These are phyloP conservation scores for Colletotrichum neosansevieriae DNA, from an alignment of 2,329 filamentous ascomycete species.

Conservation along the genomic window DNA sequence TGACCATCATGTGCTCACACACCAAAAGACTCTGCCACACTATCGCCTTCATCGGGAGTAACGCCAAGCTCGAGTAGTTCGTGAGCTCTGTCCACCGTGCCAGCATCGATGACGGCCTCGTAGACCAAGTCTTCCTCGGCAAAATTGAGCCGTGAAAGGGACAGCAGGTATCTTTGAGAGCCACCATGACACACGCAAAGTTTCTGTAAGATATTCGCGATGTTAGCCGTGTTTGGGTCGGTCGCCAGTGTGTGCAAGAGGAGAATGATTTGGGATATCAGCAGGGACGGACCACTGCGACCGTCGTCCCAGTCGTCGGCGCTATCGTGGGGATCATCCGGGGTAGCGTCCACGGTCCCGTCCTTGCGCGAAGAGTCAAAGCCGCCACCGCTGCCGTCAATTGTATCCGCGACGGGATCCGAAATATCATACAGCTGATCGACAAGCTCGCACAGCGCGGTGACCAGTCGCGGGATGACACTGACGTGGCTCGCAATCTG, in stretches of 20 bases:
- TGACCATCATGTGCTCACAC: constrained; percentile 42
- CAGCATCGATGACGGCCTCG: constrained; percentile 80
- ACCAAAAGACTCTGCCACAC: constrained; percentile 56
- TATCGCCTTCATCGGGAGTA: constrained; percentile 76
- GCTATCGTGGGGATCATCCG: constrained; percentile 19
- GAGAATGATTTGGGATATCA: constrained; percentile 62
- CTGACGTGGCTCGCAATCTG: constrained; percentile 77
- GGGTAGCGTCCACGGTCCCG: constrained; percentile 32
- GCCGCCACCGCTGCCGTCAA: constrained; percentile 15
- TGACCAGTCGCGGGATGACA: constrained; percentile 80
- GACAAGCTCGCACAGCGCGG: constrained; percentile 72
- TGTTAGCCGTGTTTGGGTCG: constrained; percentile 57
- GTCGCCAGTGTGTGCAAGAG: constrained; percentile 67
- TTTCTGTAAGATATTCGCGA: constrained; percentile 76
- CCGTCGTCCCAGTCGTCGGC: constrained; percentile 33
- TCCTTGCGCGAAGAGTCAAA: constrained; percentile 17
- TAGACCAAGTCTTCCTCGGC: constrained; percentile 81
- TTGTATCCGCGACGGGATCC: constrained; percentile 19
- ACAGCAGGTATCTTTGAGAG: constrained; percentile 84
- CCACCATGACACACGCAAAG: constrained; percentile 77
- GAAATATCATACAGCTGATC: constrained; percentile 75
- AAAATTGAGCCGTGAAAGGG: constrained; percentile 86
- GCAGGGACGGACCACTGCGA: constrained; percentile 51
- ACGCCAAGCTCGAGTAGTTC: constrained; percentile 84
- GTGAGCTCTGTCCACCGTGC: constrained; percentile 84